Conservation (phyloP, 1,139 yeast genomes). For the Debaryomyces robertsiae region DNA sequence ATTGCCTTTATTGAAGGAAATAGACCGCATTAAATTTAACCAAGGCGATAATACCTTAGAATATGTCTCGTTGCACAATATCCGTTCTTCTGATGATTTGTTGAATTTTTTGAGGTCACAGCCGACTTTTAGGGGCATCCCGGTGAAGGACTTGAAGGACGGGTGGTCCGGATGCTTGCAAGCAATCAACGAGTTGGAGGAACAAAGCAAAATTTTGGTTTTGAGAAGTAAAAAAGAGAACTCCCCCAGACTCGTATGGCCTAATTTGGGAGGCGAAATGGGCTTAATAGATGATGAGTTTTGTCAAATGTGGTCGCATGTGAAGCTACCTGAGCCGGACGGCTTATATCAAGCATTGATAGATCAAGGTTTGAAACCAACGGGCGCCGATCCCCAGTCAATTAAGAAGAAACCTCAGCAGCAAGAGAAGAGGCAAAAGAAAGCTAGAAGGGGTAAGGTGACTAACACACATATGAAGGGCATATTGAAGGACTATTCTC, state of each 20-base stretch:
- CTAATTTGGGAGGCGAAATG: slow-evolving; percentile 74
- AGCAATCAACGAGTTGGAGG: slow-evolving; percentile 76
- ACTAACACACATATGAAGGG: slow-evolving; percentile 98
- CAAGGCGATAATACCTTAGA: slow-evolving; percentile 66
- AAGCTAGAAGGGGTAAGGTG: slow-evolving; percentile 88
- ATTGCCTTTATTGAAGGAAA: slow-evolving; percentile 68
- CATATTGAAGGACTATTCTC: slow-evolving; percentile 80
- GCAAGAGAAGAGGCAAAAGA: slow-evolving; percentile 78
- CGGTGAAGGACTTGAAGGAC: slow-evolving; percentile 88
- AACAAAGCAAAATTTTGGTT: slow-evolving; percentile 74
- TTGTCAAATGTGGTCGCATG: slow-evolving; percentile 74
- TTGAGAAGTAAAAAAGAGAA: slow-evolving; percentile 90
- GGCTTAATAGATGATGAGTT: slow-evolving; percentile 83
- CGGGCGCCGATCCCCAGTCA: slow-evolving; percentile 94
- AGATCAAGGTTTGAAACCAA: slow-evolving; percentile 89
- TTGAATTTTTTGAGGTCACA: slow-evolving; percentile 74
- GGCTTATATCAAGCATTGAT: slow-evolving; percentile 74
- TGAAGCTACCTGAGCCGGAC: slow-evolving; percentile 78
- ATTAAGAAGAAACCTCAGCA: slow-evolving; percentile 66
- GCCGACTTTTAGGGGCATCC: slow-evolving; percentile 83
- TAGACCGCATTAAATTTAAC: slow-evolving; percentile 73
- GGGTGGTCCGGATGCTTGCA: slow-evolving; percentile 95
- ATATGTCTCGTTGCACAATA: slow-evolving; percentile 87
- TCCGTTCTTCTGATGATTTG: slow-evolving; percentile 77
- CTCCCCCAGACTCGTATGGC: slow-evolving; percentile 89